Conservation (phyloP, 1,284 basidiomycete genomes). For the Limonomyces culmigenus region DNA sequence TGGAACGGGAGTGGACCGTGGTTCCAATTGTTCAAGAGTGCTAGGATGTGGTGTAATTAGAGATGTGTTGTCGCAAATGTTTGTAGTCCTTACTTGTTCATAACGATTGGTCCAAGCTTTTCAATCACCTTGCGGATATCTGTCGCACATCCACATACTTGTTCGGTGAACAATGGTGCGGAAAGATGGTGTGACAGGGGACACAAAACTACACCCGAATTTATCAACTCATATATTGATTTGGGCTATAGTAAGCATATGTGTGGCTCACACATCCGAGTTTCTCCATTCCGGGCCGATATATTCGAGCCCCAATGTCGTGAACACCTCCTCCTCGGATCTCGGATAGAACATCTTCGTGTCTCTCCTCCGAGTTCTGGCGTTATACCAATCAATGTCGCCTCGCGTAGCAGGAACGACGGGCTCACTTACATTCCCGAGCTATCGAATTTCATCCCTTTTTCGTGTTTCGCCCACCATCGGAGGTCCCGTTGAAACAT, state of each 20-base stretch:
- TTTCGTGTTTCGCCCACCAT: constrained; percentile 48
- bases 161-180: no score
- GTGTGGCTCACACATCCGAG: constrained; percentile 41
- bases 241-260: no score
- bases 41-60: constrained; percentile 38
- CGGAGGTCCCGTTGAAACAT: constrained; percentile 72
- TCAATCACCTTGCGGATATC: no score
- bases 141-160: no score
- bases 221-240: no score
- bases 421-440: constrained; percentile 42
- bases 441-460: constrained; percentile 64
- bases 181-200: no score
- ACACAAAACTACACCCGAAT: no score
- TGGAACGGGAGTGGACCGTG: constrained; percentile 77
- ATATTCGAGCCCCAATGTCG: constrained; percentile 48
- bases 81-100: not conserved
- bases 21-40: constrained; percentile 93
- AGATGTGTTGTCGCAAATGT: not conserved
- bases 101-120: not conserved
- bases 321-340: constrained; percentile 55
- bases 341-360: constrained; percentile 37
- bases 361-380: constrained; percentile 45
- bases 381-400: constrained; percentile 1
- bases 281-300: constrained; percentile 54
- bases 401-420: constrained; percentile 1